Conservation (phyloP, 2,329 filamentous ascomycete species). For the Epichloe brachyelytri region DNA sequence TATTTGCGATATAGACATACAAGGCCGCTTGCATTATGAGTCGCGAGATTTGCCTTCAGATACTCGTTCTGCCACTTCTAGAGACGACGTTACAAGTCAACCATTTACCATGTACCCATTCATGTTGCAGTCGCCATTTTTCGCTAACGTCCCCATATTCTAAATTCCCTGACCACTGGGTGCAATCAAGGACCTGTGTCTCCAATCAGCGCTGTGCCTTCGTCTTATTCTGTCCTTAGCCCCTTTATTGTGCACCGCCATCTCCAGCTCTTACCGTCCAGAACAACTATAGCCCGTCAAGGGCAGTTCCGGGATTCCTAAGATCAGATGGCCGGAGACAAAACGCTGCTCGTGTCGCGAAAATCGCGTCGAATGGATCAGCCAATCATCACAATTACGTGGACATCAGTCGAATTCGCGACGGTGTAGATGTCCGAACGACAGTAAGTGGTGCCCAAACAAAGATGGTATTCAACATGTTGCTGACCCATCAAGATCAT, state of each 20-base stretch:
- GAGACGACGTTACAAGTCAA: slow-evolving; percentile 12
- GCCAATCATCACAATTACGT: slow-evolving; percentile 48
- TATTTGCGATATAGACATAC: background rate
- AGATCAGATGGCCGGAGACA: slow-evolving; percentile 33
- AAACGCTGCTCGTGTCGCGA: slow-evolving; percentile 31
- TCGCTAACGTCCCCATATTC: slow-evolving; percentile 14
- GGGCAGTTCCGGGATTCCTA: slow-evolving; percentile 19
- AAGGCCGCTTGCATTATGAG: slow-evolving; percentile 5
- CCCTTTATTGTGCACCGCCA: slow-evolving; percentile 18
- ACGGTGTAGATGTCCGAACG: slow-evolving; percentile 61
- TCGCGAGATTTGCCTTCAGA: slow-evolving; percentile 2
- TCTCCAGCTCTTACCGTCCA: slow-evolving; percentile 22
- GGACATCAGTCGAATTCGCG: slow-evolving; percentile 44
- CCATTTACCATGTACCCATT: slow-evolving; percentile 21
- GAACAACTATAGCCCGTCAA: slow-evolving; percentile 28
- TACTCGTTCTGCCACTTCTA: slow-evolving; percentile 3
- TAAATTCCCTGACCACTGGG: slow-evolving; percentile 14
- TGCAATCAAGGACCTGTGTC: slow-evolving; percentile 8
- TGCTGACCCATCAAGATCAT: slow-evolving; percentile 51
- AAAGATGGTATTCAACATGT: background rate
- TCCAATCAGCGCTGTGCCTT: slow-evolving; percentile 18
- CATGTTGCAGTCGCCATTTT: slow-evolving; percentile 19
- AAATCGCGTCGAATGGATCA: slow-evolving; percentile 34
- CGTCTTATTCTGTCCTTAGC: slow-evolving; percentile 18
- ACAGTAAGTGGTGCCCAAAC: slow-evolving; percentile 41